A percentile compares a stretch with the other conserved stretches of the same genome.
Conservation (phyloP, 176 grass and related monocot species). For the Oryza brachyantha region DNA sequence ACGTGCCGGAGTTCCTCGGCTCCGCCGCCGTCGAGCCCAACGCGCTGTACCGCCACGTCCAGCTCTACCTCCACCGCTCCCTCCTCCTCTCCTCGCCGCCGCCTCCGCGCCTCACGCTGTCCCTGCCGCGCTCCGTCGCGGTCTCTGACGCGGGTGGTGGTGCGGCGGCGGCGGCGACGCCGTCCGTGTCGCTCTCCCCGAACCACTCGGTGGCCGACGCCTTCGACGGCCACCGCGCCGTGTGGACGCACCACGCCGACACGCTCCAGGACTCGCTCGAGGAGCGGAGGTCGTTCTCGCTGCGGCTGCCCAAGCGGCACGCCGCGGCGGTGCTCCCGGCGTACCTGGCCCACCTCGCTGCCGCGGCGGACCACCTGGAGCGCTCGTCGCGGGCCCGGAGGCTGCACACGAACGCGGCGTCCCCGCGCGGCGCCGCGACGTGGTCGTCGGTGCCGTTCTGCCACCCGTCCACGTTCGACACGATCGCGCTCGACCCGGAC, state of each 20-base stretch:
- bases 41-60: constrained; percentile 81
- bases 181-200: constrained; percentile 78
- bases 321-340: constrained; percentile 63
- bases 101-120: constrained; percentile 82
- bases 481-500: constrained; percentile 75
- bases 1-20: constrained; percentile 87
- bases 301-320: constrained; percentile 79
- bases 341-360: constrained; percentile 71
- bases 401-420: constrained; percentile 67
- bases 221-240: constrained; percentile 67
- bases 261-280: constrained; percentile 95
- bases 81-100: constrained; percentile 57
- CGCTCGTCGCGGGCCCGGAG: constrained; percentile 71
- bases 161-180: background rate
- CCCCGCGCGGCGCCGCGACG: constrained; percentile 35
- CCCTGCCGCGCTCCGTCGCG: constrained; percentile 43
- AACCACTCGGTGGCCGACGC: constrained; percentile 79
- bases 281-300: constrained; percentile 83
- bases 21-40: constrained; percentile 91
- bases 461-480: constrained; percentile 88
- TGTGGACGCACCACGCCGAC: constrained; percentile 88
- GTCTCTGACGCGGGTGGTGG: background rate
- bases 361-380: constrained; percentile 67
- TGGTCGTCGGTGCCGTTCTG: constrained; percentile 88
- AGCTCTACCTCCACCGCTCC: constrained; percentile 94